Percentiles rank a stretch among this genome's conserved stretches.
These are phyloP conservation scores for Nakazawaea anatomiae DNA, from an alignment of 805 yeast genomes.

Conservation along the genomic window DNA sequence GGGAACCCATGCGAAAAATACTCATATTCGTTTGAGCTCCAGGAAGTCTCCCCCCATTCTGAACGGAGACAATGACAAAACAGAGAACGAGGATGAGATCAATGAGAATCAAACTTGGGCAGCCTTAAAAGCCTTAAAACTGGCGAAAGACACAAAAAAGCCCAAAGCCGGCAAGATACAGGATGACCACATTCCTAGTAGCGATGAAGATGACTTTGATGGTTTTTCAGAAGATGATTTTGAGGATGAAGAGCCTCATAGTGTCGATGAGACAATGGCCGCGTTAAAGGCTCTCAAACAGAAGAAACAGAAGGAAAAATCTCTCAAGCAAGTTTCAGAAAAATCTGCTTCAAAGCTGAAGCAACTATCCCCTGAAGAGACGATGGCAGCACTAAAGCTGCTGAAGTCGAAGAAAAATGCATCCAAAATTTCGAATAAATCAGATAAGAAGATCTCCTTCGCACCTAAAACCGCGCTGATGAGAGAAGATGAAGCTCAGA, in stretches of 20 bases:
- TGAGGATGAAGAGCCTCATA: conserved; percentile 20
- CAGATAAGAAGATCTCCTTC: conserved; percentile 9
- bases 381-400: conserved; percentile 19
- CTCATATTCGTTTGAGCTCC: conserved; percentile 17
- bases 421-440: conserved; percentile 12
- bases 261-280: conserved; percentile 38
- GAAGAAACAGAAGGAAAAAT: conserved; percentile 15
- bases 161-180: too few relatives aligned
- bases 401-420: conserved; percentile 8
- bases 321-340: not conserved
- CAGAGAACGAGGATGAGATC: conserved; percentile 16
- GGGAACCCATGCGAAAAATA: conserved; percentile 2
- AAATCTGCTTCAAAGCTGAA: conserved; percentile 10
- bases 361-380: conserved; percentile 34
- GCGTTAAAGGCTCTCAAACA: conserved; percentile 35
- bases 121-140: conserved; percentile 21
- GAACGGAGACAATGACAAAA: conserved; percentile 18
- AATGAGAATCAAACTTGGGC: conserved; percentile 21
- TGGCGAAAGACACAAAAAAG: conserved; percentile 16
- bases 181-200: too few relatives aligned
- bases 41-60: conserved; percentile 14
- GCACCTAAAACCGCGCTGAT: conserved; percentile 44
- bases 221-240: conserved; percentile 16
- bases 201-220: conserved; percentile 16
- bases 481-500: conserved; percentile 68